phyloP scores from a whole-genome alignment of 768 basidiomycete genomes.

The Pisolithus marmoratus region DNA sequence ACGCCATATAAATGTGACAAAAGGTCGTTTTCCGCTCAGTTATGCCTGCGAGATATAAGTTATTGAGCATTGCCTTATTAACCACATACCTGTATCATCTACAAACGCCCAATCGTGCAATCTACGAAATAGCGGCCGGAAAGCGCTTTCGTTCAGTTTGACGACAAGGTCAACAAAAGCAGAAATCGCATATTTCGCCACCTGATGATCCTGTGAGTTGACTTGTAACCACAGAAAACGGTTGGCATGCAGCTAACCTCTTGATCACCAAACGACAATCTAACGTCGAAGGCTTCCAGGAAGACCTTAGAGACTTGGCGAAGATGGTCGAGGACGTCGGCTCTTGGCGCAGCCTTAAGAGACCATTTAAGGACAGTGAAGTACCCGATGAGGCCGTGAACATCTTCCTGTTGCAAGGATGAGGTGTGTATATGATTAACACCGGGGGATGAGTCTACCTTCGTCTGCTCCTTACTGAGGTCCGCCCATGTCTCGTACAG shows the following conservation, averaged over 20 bases:
- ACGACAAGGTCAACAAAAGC: conserved; percentile 88
- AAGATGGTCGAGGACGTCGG: conserved; percentile 59
- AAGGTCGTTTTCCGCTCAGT: conserved; percentile 61
- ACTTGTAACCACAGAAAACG: no score
- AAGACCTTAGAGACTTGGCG: conserved; percentile 72
- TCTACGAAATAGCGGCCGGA: conserved; percentile 87
- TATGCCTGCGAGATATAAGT: conserved; percentile 12
- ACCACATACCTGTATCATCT: conserved; percentile 39
- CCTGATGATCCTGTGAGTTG: conserved; percentile 28
- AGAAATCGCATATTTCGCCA: conserved; percentile 47
- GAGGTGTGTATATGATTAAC: neutral
- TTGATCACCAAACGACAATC: conserved; percentile 20
- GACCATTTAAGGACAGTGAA: conserved; percentile 65
- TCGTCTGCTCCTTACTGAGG: conserved; percentile 28
- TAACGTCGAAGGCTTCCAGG: conserved; percentile 68
- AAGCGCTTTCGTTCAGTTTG: conserved; percentile 88
- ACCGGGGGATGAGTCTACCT: conserved; percentile 24
- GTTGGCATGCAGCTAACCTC: conserved; percentile 20
- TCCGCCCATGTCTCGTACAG: conserved; percentile 54
- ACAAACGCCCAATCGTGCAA: conserved; percentile 94
- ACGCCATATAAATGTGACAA: conserved; percentile 61
- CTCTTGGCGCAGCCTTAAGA: conserved; percentile 58
- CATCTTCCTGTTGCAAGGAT: conserved; percentile 13
- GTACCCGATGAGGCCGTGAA: conserved; percentile 36
- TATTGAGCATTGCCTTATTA: neutral